phyloP scores from a whole-genome alignment of 345 rosid species.

The Salix exigua region DNA sequence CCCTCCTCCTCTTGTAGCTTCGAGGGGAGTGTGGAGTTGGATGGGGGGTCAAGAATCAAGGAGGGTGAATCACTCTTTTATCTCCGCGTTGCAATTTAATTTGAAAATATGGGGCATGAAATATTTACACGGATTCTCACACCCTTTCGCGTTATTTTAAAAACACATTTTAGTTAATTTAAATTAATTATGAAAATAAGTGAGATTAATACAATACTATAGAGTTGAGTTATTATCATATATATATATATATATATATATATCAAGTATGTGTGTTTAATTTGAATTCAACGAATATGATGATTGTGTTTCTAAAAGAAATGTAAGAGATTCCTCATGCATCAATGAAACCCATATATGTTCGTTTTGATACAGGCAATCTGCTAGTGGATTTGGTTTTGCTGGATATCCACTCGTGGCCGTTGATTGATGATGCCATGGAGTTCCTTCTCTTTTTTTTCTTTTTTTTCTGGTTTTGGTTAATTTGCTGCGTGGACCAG shows the following conservation, averaged over 20 bases:
- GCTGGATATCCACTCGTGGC: not conserved
- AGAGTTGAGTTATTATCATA: too few species aligned
- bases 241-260: too few species aligned
- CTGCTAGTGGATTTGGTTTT: not conserved
- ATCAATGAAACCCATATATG: not conserved
- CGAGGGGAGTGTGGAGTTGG: not conserved
- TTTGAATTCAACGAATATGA: too few species aligned
- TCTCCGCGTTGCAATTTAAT: not conserved
- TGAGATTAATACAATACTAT: too few species aligned
- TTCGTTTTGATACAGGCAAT: not conserved
- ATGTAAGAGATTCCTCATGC: too few species aligned
- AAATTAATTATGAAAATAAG: too few species aligned
- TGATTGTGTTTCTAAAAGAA: too few species aligned
- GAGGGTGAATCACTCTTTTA: not conserved
- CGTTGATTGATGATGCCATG: not conserved
- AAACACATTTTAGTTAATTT: too few species aligned
- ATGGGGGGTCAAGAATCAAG: slow-evolving; percentile 11
- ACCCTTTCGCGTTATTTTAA: too few species aligned
- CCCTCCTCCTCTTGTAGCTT: not conserved
- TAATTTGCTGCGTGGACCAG: not conserved
- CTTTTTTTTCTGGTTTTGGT: not conserved
- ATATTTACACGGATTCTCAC: too few species aligned
- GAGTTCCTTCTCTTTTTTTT: not conserved
- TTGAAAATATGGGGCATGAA: too few species aligned
- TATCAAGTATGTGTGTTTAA: too few species aligned